Base-by-base conservation (phyloP, 768 basidiomycete genomes). In the Termitomyces sp. region DNA sequence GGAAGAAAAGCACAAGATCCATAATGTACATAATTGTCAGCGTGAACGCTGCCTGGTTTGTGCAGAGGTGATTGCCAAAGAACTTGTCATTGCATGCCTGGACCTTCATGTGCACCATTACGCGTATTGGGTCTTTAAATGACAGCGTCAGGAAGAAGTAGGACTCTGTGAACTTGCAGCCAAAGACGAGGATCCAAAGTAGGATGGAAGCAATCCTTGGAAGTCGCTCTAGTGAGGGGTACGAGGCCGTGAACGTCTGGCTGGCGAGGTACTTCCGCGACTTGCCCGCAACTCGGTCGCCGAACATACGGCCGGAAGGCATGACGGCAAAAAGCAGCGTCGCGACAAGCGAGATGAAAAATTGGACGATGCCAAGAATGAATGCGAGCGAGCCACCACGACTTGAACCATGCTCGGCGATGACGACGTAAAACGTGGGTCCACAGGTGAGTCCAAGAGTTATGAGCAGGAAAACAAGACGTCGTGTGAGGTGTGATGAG, bases 21-120 rank as follows among this genome's bases (percentile, higher is more conserved):
- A 98, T 98, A 78, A 97, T 77, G 70, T 94, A 98, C 96, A 98
- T 99, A 78, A 98, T 90, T 55, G 97, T 85, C 68, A 99, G 74
- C 9, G 96, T 89, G 74, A 98, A 98, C 4, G 91, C 92, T 2
- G 94, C 91, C 64, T 99, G 97, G 70, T 98, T 95, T 49, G 78
- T 76, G 75, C 97, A 99, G 16, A 99, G 82, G 9, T 77, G 79
- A 64, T 80, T 78, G 16, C 94, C 95, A 60, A 98, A 94, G 72
- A 83, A 85, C 71, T 84, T 88, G 78, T 97, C 94, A 51, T 66
- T 78, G 73, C 97, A 99, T 15, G 84, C 87, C 73, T 94, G 93
- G 41, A 98, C 82, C 76, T 91, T 90, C 97, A 98, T 98, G 60
- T 87, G 86, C 28, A 92, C 91, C 95, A 99, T 97, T 67, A 94